Base-by-base conservation (phyloP, 768 basidiomycete genomes). In the Russula sp. region DNA sequence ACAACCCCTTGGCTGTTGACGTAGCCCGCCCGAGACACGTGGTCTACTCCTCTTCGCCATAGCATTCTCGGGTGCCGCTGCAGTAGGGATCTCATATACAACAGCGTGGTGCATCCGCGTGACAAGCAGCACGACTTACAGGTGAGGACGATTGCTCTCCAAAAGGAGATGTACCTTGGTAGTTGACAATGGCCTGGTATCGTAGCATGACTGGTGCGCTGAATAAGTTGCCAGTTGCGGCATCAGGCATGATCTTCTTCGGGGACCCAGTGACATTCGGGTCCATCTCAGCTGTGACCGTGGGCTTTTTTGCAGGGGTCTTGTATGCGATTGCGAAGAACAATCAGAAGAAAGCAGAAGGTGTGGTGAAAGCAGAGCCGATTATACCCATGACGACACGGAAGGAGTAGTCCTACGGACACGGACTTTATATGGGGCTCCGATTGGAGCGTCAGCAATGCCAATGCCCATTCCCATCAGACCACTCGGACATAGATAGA, bases 21-120 rank as follows among this genome's bases (percentile, higher is more conserved):
- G 7, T 71, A 98, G 95, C 80, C 97, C 97, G 13, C 78, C 79
- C 54, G 86, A 88, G 68, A 88, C 86, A 20, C 85, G 95, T 48
- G 80, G 77, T 42, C 78, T 93, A 67, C 78, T 99, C 53, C 75
- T 98, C 22, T 85, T 82, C 65, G 90, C 93, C 2, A 98, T 98
- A 70, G 88, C 84, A 4, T 94, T 98, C 74, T 98, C 96, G 25
- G 97, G 97, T n/a, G 93, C 92, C 0, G 94, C 91, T 6, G 96
- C 97, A 5, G 97, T 97, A 35, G 93, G 93, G 49, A 99, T 99
- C 69, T 98, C 94, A 13, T 99, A 94, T 72, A 93, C 94, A 8
- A 99, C 97, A 8, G 96, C 97, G 10, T 99, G 97, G 97, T 98
- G 97, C 72, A 84, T 99, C 36, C 86, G 97, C 51, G 87, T 87